phyloP scores from a whole-genome alignment of 208 protist genomes.

The Leishmania major region DNA sequence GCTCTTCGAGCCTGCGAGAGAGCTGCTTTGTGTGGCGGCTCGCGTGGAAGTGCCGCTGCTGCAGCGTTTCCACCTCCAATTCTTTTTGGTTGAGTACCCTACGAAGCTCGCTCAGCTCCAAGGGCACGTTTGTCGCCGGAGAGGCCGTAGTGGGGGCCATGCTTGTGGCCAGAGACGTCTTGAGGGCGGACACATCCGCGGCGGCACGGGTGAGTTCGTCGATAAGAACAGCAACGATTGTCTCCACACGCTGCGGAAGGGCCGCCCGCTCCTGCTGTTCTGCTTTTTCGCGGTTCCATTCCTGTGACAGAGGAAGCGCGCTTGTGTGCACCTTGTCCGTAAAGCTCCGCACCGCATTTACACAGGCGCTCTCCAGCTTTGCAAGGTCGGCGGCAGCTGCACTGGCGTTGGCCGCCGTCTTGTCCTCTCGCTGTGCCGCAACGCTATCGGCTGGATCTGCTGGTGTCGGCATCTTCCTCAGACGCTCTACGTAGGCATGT shows the following conservation, averaged over 20 bases:
- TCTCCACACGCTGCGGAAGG: constrained; percentile 15
- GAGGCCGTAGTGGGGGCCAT: not conserved
- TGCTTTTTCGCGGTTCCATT: constrained; percentile 18
- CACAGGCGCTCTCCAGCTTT: constrained; percentile 13
- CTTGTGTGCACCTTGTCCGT: constrained; percentile 3
- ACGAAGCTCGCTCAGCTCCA: constrained; percentile 20
- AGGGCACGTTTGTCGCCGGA: not conserved
- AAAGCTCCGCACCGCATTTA: constrained; percentile 4
- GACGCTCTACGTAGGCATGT: constrained; percentile 19
- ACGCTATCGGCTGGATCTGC: not conserved
- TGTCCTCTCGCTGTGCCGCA: not conserved
- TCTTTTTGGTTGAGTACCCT: constrained; percentile 22
- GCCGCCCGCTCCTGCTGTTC: constrained; percentile 11
- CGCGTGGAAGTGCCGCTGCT: constrained; percentile 44
- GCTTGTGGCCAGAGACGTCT: not conserved
- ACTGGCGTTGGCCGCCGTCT: not conserved
- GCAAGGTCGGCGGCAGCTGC: not conserved
- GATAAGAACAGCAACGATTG: constrained; percentile 17
- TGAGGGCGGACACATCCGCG: constrained; percentile 15
- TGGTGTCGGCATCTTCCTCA: not conserved
- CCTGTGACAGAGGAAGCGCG: not conserved
- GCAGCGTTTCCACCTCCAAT: constrained; percentile 29
- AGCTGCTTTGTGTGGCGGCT: constrained; percentile 42
- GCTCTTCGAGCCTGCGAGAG: constrained; percentile 37
- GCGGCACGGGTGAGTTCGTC: constrained; percentile 15